Conservation (phyloP, 2,329 filamentous ascomycete species). For the Microcyclospora pomicola region DNA sequence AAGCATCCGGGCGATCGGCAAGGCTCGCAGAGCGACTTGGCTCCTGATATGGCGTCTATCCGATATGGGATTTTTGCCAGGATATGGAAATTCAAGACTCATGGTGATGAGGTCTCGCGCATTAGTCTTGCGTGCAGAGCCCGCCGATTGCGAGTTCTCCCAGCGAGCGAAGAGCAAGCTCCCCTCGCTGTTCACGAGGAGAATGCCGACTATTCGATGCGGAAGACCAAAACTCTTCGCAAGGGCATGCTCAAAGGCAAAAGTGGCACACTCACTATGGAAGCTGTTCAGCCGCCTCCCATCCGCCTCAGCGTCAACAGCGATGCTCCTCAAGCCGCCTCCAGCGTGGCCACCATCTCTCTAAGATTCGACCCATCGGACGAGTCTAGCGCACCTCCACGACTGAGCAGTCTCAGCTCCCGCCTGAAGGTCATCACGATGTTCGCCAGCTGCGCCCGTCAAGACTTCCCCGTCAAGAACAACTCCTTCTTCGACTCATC, state of each 20-base stretch:
- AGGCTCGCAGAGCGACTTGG: constrained; percentile 43
- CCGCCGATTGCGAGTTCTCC: constrained; percentile 46
- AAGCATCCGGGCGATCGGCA: constrained; percentile 31
- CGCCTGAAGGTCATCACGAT: constrained; percentile 46
- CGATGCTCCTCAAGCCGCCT: constrained; percentile 29
- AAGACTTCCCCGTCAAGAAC: constrained; percentile 34
- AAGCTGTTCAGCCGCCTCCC: constrained; percentile 44
- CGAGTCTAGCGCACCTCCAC: constrained; percentile 37
- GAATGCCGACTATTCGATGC: constrained; percentile 37
- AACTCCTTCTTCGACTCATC: constrained; percentile 31
- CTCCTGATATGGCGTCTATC: constrained; percentile 49
- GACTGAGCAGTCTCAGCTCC: constrained; percentile 37
- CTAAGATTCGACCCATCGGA: constrained; percentile 48
- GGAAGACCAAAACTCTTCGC: constrained; percentile 45
- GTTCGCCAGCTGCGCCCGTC: constrained; percentile 39
- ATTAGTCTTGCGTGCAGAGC: constrained; percentile 36
- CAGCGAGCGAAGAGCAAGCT: constrained; percentile 45
- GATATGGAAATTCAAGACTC: constrained; percentile 28
- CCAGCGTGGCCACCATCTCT: constrained; percentile 41
- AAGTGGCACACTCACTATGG: constrained; percentile 43
- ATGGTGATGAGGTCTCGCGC: constrained; percentile 27
- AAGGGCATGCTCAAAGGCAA: constrained; percentile 47
- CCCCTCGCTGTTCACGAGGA: constrained; percentile 39
- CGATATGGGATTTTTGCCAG: constrained; percentile 38
- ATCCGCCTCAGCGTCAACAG: constrained; percentile 35